A percentile compares a stretch with the other conserved stretches of the same genome.
Evolutionary conservation across 192 early-diverging fungal genomes (phyloP).

Genomic region (Umbelopsis sp.): DNA sequence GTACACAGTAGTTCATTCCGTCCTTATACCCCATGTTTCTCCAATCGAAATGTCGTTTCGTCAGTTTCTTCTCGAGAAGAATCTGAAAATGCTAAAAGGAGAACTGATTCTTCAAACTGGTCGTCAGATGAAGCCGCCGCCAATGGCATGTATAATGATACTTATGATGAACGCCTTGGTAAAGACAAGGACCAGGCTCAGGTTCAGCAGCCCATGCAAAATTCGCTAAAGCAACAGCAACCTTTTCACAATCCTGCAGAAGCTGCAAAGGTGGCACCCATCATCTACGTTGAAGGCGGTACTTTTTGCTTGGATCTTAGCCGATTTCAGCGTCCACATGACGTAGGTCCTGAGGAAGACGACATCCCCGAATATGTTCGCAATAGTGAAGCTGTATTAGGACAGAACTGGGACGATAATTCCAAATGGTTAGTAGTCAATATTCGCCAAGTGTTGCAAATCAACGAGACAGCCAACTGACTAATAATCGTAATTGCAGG

Average conservation of each 20-base stretch:
- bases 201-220: neutral
- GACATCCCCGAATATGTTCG: conserved; percentile 21
- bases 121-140: conserved; percentile 17
- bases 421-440: neutral
- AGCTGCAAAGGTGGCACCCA: conserved; percentile 19
- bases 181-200: neutral
- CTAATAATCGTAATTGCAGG: neutral
- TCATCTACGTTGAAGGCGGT: conserved; percentile 35
- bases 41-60: conserved; percentile 8
- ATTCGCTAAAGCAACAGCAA: neutral
- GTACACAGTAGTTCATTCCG: conserved; percentile 2
- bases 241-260: neutral
- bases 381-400: conserved; percentile 5
- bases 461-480: neutral
- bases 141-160: neutral
- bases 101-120: conserved; percentile 14
- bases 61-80: neutral
- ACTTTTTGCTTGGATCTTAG: conserved; percentile 32
- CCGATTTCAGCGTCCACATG: neutral
- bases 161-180: neutral
- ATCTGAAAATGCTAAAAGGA: neutral
- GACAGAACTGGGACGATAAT: neutral
- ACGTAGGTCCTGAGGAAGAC: neutral
- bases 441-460: neutral
- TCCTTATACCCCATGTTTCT: conserved; percentile 6